Percentiles rank a stretch among this genome's conserved stretches.
phyloP scores from a whole-genome alignment of 768 basidiomycete species.

The Melanogaster broomeanus region DNA sequence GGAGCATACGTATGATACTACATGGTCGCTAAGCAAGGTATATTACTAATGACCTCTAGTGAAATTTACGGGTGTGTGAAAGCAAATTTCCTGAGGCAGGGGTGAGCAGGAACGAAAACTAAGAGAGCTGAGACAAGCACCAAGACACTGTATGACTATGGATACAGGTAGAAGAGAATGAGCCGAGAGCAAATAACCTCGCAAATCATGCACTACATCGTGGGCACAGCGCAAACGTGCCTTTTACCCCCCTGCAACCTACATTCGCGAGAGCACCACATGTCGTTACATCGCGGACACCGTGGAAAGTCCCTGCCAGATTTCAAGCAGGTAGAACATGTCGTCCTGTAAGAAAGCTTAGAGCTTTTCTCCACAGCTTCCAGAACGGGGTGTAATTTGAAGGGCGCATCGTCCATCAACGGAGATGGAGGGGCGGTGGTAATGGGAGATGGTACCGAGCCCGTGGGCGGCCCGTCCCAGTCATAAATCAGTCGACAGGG shows the following conservation, averaged over 20 bases:
- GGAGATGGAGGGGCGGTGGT: slow-evolving; percentile 20
- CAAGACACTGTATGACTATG: background rate
- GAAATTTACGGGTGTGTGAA: background rate
- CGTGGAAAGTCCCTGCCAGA: slow-evolving; percentile 57
- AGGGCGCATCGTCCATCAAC: slow-evolving; percentile 11
- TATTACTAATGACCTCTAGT: background rate
- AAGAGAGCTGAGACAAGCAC: background rate
- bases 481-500: slow-evolving; percentile 31
- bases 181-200: background rate
- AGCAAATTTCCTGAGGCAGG: background rate
- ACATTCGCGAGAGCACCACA: slow-evolving; percentile 68
- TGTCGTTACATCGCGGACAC: slow-evolving; percentile 58
- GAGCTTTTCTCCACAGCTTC: slow-evolving; percentile 54
- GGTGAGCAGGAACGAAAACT: background rate
- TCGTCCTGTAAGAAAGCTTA: slow-evolving; percentile 42
- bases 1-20: background rate
- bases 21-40: background rate
- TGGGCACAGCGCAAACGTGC: slow-evolving; percentile 43
- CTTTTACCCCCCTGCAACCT: slow-evolving; percentile 53
- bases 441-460: slow-evolving; percentile 3
- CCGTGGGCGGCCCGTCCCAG: slow-evolving; percentile 10
- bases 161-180: background rate
- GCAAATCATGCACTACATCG: slow-evolving; percentile 6
- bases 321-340: slow-evolving; percentile 56
- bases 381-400: slow-evolving; percentile 44